Evolutionary conservation across 306 rosid species (phyloP), one percentile per base, ranked within the genome.

Genomic region (Dalbergia oliveri): DNA sequence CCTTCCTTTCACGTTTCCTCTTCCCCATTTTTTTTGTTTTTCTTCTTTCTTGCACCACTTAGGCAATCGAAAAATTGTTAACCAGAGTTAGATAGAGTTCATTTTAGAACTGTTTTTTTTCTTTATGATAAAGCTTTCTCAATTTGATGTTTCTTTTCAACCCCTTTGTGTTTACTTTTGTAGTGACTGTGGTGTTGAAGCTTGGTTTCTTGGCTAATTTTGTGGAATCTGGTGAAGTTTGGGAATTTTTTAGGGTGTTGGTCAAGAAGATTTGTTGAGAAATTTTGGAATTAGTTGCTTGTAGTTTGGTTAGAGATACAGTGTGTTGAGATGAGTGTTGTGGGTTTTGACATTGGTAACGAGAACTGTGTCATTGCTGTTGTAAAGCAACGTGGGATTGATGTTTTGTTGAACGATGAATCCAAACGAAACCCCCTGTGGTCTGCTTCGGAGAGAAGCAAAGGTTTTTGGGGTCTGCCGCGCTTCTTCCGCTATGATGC

Each of bases 311-410:
- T 62, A 35, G 70, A 65, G 35, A 53, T 6, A 35, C 9, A 47
- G 64, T 69, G 62, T 81, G 82, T 70, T 33, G 77, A 78, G 77
- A 91, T 93, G 99, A 93, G 94, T 75, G 97, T 88, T 78, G 93
- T 96, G 83, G 99, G 99, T 45, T 90, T 93, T 88, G 99, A 96
- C 86, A 81, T 96, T 82, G 99, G 99, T 68, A 96, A 96, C 65
- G 99, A 93, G 86, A 96, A 93, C 76, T 96, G 99, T 81, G 99
- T 93, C 43, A 87, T 88, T 84, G 97, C 90, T 18, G 98, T 93
- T 70, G 97, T 88, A 61, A 96, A 86, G 89, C 96, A 91, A 66
- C 89, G 98, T 6, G 99, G 99, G 71, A 86, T 96, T 58, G 99
- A 96, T 85, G 98, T 96, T 67, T 61, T 96, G 69, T 67, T 96